Evolutionary conservation across 805 yeast genomes (phyloP).

Genomic region (Saturnispora halmiae): DNA sequence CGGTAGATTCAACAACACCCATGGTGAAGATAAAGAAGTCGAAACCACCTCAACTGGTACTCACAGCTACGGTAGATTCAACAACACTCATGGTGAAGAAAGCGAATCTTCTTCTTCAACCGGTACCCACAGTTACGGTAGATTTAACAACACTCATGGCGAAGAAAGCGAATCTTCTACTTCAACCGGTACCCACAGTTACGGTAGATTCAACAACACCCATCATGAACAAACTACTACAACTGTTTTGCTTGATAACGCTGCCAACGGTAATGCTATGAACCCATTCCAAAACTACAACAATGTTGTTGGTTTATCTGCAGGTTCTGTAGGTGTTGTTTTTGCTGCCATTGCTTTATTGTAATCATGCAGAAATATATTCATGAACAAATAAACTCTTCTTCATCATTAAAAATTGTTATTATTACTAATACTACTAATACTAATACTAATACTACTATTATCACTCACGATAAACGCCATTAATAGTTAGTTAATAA

Average conservation of each 20-base stretch:
- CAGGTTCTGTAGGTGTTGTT: slow-evolving; percentile 17
- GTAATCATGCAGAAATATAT: too few species aligned
- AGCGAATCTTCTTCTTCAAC: slow-evolving; percentile 29
- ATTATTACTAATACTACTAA: too few species aligned
- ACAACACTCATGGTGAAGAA: slow-evolving; percentile 41
- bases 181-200: slow-evolving; percentile 34
- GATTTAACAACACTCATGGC: slow-evolving; percentile 39
- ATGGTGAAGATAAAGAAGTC: slow-evolving; percentile 8
- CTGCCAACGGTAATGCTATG: slow-evolving; percentile 16
- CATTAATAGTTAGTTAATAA: too few species aligned
- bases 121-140: slow-evolving; percentile 48
- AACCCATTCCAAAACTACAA: slow-evolving; percentile 15
- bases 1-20: slow-evolving; percentile 47
- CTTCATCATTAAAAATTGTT: too few species aligned
- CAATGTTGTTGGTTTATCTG: slow-evolving; percentile 20
- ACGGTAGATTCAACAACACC: slow-evolving; percentile 46
- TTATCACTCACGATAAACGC: too few species aligned
- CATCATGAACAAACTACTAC: slow-evolving; percentile 30
- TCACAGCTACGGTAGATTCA: slow-evolving; percentile 41
- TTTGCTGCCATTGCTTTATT: slow-evolving; percentile 18
- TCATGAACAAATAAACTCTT: too few species aligned
- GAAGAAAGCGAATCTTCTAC: slow-evolving; percentile 24
- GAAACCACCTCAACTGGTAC: slow-evolving; percentile 26
- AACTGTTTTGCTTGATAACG: slow-evolving; percentile 16
- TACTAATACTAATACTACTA: too few species aligned